A percentile compares a stretch with the other conserved stretches of the same genome.
Evolutionary conservation across 176 grass and related monocot genomes (phyloP).

Genomic region (Phoenix roebelenii): DNA sequence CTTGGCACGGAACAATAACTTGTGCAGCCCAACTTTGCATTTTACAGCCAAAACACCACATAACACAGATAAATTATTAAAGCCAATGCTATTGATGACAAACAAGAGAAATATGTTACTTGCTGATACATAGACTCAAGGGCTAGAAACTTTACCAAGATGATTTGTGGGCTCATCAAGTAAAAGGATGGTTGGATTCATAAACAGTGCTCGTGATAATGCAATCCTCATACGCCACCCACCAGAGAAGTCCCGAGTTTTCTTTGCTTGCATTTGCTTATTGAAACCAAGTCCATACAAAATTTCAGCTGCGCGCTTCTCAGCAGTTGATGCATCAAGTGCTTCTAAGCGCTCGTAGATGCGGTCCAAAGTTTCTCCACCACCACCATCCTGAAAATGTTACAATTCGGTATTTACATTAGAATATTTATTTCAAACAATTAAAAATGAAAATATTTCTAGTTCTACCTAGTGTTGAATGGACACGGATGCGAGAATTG

Average conservation of each 20-base stretch:
- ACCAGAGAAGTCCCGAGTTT: conserved; percentile 85
- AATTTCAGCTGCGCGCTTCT: conserved; percentile 92
- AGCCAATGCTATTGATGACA: too few relatives aligned
- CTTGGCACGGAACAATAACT: too few relatives aligned
- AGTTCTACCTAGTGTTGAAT: too few relatives aligned
- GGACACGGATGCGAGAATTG: too few relatives aligned
- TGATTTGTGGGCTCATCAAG: conserved; percentile 93
- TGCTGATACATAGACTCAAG: not conserved
- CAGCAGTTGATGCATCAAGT: conserved; percentile 80
- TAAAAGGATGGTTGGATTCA: conserved; percentile 90
- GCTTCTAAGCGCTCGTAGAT: conserved; percentile 81
- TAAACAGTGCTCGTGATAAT: conserved; percentile 84
- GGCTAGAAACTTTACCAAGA: conserved; percentile 43
- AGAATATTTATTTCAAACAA: too few relatives aligned
- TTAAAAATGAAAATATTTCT: too few relatives aligned
- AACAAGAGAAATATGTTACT: too few relatives aligned
- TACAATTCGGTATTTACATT: conserved; percentile 1
- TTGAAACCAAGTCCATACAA: conserved; percentile 85
- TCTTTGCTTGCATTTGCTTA: conserved; percentile 96
- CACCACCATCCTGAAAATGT: conserved; percentile 59
- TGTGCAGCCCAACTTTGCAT: too few relatives aligned
- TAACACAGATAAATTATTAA: too few relatives aligned
- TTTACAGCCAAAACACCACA: too few relatives aligned
- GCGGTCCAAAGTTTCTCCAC: conserved; percentile 72
- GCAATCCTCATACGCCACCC: conserved; percentile 98